Base-by-base conservation (phyloP, 2,329 filamentous ascomycete genomes). In the Lasiodiplodia theobromae region DNA sequence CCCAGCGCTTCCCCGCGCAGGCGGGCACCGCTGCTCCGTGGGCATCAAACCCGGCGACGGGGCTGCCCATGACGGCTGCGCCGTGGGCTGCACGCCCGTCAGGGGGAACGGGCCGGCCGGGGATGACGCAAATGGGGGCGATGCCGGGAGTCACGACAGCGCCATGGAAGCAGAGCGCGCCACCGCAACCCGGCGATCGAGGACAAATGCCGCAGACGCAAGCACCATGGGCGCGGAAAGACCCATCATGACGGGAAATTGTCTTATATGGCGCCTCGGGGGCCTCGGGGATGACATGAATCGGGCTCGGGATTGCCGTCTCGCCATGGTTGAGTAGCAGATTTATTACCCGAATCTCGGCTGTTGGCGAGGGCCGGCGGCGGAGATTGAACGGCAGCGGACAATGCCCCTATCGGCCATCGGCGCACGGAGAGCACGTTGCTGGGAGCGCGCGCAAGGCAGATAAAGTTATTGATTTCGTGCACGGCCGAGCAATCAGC, bases 1-100 rank as follows among this genome's bases (percentile, higher is more conserved):
- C 71, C 4, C 65, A 77, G 18, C 71, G 76, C 3, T 73, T 77
- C 52, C 73, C 76, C 2, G 56, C 75, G 68, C 73, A 73, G 18
- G 31, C 70, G 52, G 58, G 68, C 71, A 56, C 69, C 67, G 44
- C 53, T 31, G 52, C 68, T 63, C 47, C 70, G 66, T 53, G 60
- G 67, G 62, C 67, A 54, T 56, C 62, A 7, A 68, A 66, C 31
- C 62, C 40, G 14, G 21, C 44, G 2, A 63, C 64, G 4, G 53
- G 47, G 5, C 44, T 60, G 37, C 62, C 68, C n/a, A 66, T 67
- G 23, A 74, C 74, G n/a, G 69, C 72, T 53, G 73, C 76, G 31
- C 72, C 74, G 21, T 76, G 76, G 75, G 73, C 74, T 58, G 28
- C 56, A 52, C 25, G 54, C 31, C 18, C 58, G 10, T 47, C 63